Evolutionary conservation across 179 eudicot species (phyloP).

Genomic region (Camellia oleifera): DNA sequence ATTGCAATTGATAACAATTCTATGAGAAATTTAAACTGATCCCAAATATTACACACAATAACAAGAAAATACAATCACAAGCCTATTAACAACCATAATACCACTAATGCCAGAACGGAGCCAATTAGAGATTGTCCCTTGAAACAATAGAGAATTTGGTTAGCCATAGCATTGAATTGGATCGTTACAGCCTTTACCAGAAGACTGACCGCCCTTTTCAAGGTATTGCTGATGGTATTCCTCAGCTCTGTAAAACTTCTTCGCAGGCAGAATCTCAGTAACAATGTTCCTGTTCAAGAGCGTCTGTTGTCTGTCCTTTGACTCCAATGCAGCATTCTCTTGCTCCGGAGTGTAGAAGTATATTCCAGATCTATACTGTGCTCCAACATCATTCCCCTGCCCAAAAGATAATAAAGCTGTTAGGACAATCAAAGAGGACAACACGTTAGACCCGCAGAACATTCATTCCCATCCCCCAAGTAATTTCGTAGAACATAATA

Average conservation of each 20-base stretch:
- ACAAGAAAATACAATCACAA: not conserved
- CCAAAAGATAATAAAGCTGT: not conserved
- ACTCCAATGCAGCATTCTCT: slow-evolving; percentile 73
- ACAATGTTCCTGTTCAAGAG: slow-evolving; percentile 67
- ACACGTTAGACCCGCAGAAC: too few relatives aligned
- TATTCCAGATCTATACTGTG: slow-evolving; percentile 95
- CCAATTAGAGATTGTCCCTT: not conserved
- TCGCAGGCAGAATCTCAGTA: slow-evolving; percentile 87
- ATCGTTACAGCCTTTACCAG: slow-evolving; percentile 90
- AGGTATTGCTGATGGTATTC: slow-evolving; percentile 96
- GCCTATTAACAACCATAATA: slow-evolving; percentile 10
- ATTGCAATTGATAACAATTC: too few relatives aligned
- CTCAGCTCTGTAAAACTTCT: slow-evolving; percentile 91
- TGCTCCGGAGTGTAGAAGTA: slow-evolving; percentile 89
- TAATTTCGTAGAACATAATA: too few relatives aligned
- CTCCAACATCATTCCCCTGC: slow-evolving; percentile 92
- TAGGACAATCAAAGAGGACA: not conserved
- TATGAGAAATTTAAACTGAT: not conserved
- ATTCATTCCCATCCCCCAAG: too few relatives aligned
- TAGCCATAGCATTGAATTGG: slow-evolving; percentile 91
- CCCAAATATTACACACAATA: not conserved
- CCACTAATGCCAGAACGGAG: not conserved
- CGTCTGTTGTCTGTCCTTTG: slow-evolving; percentile 69
- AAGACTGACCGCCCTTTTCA: slow-evolving; percentile 83
- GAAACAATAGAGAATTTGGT: not conserved